Evolutionary conservation across 2,329 filamentous ascomycete species (phyloP), one percentile per base, ranked within the genome.

Genomic region (Neofusicoccum kwambonambiense): DNA sequence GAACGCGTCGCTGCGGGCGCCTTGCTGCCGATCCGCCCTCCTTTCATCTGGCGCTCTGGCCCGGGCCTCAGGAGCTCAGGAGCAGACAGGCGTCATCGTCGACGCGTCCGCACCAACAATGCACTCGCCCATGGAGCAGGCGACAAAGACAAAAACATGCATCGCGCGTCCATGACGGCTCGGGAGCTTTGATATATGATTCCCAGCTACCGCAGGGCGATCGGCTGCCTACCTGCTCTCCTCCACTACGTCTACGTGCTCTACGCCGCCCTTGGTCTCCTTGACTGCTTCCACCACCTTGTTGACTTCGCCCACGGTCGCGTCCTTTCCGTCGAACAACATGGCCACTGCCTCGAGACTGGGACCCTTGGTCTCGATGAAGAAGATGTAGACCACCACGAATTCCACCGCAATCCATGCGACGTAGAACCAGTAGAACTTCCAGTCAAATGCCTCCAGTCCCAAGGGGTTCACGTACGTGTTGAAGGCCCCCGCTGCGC

Each of bases 401-500:
- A 62, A 62, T 19, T 62, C 58, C 3, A 62, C 58, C 3, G 45
- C 44, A 8, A 62, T 62, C 58, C 58, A 62, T 12, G 8, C 58
- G 5, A 62, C 45, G 22, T 62, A 62, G 35, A 81, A 76, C 50
- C 80, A 76, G 69, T 81, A 81, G 66, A 78, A 81, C 67, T 77
- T 80, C 80, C 79, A 81, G 6, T 69, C 68, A 9, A 81, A 73
- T 9, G 68, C 65, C 1, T 73, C 69, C 35, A 81, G 71, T 4
- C 76, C 79, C 35, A 81, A 74, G 2, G 79, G 79, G 58, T 81
- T 82, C 64, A 80, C 77, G 68, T 77, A 78, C 56, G 74, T 71
- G 70, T 77, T 77, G 67, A 78, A 76, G 68, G 82, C 80, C 12
- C 83, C 77, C 27, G 80, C 78, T 31, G 79, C 70, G 67, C 81